Base-by-base conservation (phyloP, 805 yeast genomes). In the Cyberlindnera nakhonratchasimensis region DNA sequence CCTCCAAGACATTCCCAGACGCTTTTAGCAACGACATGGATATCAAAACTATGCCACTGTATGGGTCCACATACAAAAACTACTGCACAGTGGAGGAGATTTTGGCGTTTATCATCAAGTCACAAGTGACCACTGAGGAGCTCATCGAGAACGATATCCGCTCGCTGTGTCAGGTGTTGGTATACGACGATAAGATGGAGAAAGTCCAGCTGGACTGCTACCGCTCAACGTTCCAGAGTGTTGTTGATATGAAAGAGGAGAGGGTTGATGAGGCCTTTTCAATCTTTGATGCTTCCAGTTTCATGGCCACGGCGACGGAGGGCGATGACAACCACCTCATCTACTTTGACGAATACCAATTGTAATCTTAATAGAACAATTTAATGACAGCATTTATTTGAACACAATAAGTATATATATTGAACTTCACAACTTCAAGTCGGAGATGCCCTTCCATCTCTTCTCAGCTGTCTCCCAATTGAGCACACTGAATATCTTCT, bases 161-260 rank as follows among this genome's bases (percentile, higher is more conserved):
- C 43, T 71, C 95, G 0, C 67, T 93, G 18, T 88, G 97, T 61
- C 95, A 89, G 50, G 97, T 93, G 13, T 66, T 93, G 34, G 79
- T 84, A 1, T 87, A 74, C 62, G 99, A 93, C 56, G 96, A 89
- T 54, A 85, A 82, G 61, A 60, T 93, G 38, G 97, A 89, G 58
- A 68, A 72, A 42, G 69, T 79, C 3, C 71, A 72, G 31, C 68
- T 76, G 22, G 80, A 81, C 50, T 74, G 80, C 33, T 91, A 83
- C 63, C 78, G 75, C 54, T 93, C 95, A 0, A 84, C 96, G 1
- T 82, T 91, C 80, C 88, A 82, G 52, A 81, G 90, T 57, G 80
- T 86, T 2, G 61, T 84, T 33, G 90, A 81, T 54, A 77, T 86
- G 40, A 87, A 56, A 34, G 61, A 58, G 30, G 57, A 49, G 18